phyloP scores from a whole-genome alignment of 2,329 filamentous ascomycete species.

The Alternaria alternata region DNA sequence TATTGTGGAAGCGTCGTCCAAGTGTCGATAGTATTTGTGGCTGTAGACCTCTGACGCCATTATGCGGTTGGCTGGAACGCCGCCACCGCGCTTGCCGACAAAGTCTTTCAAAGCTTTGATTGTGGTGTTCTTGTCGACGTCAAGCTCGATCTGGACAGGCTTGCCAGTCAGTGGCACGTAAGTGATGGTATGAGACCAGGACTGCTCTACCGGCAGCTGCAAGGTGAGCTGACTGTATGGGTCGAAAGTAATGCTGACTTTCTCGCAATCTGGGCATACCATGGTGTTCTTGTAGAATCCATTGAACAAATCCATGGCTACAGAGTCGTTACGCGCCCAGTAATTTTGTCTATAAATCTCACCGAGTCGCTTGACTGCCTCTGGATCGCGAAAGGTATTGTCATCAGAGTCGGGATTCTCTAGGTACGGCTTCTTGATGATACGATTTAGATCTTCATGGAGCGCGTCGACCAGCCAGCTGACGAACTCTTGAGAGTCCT shows the following conservation, averaged over 20 bases:
- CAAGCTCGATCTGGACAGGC: slow-evolving; percentile 77
- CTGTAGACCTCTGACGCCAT: slow-evolving; percentile 85
- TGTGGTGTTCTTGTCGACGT: slow-evolving; percentile 78
- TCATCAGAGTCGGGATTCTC: slow-evolving; percentile 98
- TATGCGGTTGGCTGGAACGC: slow-evolving; percentile 67
- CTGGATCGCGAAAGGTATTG: slow-evolving; percentile 85
- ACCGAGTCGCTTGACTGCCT: slow-evolving; percentile 83
- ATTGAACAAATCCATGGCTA: slow-evolving; percentile 94
- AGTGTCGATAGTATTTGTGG: slow-evolving; percentile 85
- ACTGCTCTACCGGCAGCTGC: slow-evolving; percentile 84
- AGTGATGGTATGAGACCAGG: slow-evolving; percentile 77
- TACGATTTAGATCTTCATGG: slow-evolving; percentile 92
- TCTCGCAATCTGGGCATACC: slow-evolving; percentile 87
- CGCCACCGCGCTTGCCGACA: slow-evolving; percentile 63
- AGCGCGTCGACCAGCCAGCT: slow-evolving; percentile 93
- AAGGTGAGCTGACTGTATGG: slow-evolving; percentile 95
- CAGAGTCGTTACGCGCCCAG: slow-evolving; percentile 89
- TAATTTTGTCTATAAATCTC: slow-evolving; percentile 92
- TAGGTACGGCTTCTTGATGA: slow-evolving; percentile 95
- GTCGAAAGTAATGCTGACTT: slow-evolving; percentile 98
- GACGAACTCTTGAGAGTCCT: slow-evolving; percentile 96
- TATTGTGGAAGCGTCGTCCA: slow-evolving; percentile 71
- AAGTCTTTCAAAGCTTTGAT: slow-evolving; percentile 73
- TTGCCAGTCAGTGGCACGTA: slow-evolving; percentile 79
- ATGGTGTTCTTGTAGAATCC: slow-evolving; percentile 97